These are phyloP conservation scores for Trypanosoma rangeli DNA, from an alignment of 208 protist species.

Conservation along the genomic window DNA sequence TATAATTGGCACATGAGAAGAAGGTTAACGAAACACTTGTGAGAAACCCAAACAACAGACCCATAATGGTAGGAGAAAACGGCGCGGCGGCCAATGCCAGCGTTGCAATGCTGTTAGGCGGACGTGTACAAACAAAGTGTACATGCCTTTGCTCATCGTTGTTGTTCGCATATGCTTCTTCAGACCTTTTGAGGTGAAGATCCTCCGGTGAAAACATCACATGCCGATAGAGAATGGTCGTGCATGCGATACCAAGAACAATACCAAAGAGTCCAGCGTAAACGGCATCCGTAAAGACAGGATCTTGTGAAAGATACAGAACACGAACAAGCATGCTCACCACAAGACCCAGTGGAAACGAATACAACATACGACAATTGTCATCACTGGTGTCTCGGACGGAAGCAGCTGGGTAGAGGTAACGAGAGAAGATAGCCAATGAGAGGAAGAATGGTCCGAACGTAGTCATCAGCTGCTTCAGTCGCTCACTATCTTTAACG, in stretches of 20 bases:
- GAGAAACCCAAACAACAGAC: constrained; percentile 47
- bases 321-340: constrained; percentile 78
- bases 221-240: constrained; percentile 59
- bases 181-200: constrained; percentile 11
- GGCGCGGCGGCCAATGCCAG: constrained; percentile 43
- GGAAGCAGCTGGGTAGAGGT: constrained; percentile 48
- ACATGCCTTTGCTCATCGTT: constrained; percentile 9
- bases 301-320: constrained; percentile 47
- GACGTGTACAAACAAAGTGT: constrained; percentile 2
- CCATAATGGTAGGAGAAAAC: constrained; percentile 34
- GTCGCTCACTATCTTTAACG: constrained; percentile 30
- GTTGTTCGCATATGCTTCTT: background rate
- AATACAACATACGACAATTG: constrained; percentile 54
- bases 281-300: constrained; percentile 57
- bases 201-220: constrained; percentile 54
- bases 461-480: constrained; percentile 47
- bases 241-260: constrained; percentile 54
- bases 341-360: constrained; percentile 57
- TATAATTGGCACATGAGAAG: constrained; percentile 64
- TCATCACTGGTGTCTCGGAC: constrained; percentile 34
- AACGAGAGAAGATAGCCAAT: constrained; percentile 50
- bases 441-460: constrained; percentile 54
- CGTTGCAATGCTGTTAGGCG: constrained; percentile 37
- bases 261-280: constrained; percentile 66
- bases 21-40: constrained; percentile 46